Conservation (phyloP, 768 basidiomycete species). For the Amyloporia xantha region DNA sequence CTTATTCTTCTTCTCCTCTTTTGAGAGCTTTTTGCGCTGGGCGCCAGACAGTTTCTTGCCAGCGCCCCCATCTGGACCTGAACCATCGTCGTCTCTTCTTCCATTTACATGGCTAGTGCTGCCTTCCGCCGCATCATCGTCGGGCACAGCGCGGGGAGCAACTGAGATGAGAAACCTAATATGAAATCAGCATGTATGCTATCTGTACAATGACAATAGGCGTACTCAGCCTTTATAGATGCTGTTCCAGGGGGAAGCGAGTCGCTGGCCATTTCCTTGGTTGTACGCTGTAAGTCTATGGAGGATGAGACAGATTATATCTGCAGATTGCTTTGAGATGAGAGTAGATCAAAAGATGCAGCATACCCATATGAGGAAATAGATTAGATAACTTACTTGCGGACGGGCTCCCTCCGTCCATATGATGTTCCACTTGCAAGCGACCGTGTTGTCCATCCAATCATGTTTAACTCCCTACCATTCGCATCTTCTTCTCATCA, state of each 20-base stretch:
- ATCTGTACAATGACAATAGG: conserved; percentile 8
- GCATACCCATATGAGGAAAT: too few relatives aligned
- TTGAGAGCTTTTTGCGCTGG: conserved; percentile 41
- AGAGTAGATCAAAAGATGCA: too few relatives aligned
- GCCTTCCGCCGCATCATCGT: conserved; percentile 65
- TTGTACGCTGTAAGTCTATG: too few relatives aligned
- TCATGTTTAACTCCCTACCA: too few relatives aligned
- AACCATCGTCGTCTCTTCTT: conserved; percentile 10
- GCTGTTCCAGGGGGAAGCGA: conserved; percentile 36
- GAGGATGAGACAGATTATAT: too few relatives aligned
- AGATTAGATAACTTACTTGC: too few relatives aligned
- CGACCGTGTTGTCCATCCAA: too few relatives aligned
- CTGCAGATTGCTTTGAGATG: too few relatives aligned
- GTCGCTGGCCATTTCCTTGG: background rate
- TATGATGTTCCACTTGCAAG: too few relatives aligned
- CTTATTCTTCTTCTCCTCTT: conserved; percentile 66
- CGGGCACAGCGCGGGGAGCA: conserved; percentile 25
- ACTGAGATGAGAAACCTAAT: conserved; percentile 35
- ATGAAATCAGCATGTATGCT: background rate
- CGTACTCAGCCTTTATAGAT: conserved; percentile 46
- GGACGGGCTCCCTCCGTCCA: too few relatives aligned
- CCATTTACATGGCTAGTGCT: conserved; percentile 30
- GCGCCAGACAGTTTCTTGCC: conserved; percentile 27
- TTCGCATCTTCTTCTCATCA: too few relatives aligned
- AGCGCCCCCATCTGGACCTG: conserved; percentile 30